Percentiles rank a stretch among this genome's conserved stretches.
These are phyloP conservation scores for Penicillium sp. DNA, from an alignment of 2,329 filamentous ascomycete genomes.

Conservation along the genomic window DNA sequence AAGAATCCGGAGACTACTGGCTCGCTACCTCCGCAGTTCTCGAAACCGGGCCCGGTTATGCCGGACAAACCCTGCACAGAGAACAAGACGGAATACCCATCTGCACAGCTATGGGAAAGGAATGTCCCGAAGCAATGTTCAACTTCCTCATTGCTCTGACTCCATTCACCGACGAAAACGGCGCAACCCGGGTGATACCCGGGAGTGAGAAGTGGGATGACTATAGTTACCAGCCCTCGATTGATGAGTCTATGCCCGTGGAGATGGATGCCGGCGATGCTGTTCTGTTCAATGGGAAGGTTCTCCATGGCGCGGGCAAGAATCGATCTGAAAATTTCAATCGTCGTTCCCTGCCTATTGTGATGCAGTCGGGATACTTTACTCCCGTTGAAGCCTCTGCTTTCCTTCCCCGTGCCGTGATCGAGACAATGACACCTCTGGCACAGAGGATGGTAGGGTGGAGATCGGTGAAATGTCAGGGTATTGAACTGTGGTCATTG, in stretches of 20 bases:
- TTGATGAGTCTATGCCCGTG: neutral
- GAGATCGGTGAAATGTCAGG: too few species aligned
- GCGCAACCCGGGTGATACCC: slow-evolving; percentile 7
- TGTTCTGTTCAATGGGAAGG: neutral
- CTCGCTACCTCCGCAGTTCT: too few species aligned
- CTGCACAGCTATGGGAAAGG: too few species aligned
- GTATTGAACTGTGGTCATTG: too few species aligned
- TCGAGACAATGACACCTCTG: slow-evolving; percentile 12
- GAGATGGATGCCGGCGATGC: neutral
- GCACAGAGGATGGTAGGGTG: slow-evolving; percentile 12
- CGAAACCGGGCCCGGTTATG: too few species aligned
- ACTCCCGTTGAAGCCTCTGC: slow-evolving; percentile 2
- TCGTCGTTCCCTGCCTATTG: slow-evolving; percentile 7
- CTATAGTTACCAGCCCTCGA: too few species aligned
- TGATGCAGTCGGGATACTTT: neutral
- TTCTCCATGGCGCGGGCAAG: neutral
- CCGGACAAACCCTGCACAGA: too few species aligned
- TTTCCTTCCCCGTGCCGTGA: neutral
- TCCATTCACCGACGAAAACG: slow-evolving; percentile 5
- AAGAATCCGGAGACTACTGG: too few species aligned
- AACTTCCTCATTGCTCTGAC: slow-evolving; percentile 2
- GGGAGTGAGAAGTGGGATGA: slow-evolving; percentile 2
- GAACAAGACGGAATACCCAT: too few species aligned
- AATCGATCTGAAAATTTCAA: neutral
- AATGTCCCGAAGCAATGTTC: neutral